Evolutionary conservation across 768 basidiomycete species (phyloP).

Genomic region (Candolleomyces efflorescens): DNA sequence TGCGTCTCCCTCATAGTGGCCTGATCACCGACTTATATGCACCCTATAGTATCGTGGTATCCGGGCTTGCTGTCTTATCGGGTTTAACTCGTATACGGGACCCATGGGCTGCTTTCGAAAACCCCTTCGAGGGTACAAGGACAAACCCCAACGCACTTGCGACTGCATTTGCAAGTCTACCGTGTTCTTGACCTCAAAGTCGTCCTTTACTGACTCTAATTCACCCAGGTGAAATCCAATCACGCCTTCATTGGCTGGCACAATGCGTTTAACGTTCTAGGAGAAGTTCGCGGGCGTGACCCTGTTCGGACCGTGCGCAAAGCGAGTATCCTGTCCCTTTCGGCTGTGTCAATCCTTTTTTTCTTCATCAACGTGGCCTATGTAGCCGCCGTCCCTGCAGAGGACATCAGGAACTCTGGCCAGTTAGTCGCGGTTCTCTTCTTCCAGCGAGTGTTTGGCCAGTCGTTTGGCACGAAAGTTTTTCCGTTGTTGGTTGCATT

Average conservation of each 20-base stretch:
- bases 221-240: conserved; percentile 28
- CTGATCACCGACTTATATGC: not conserved
- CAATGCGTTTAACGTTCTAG: conserved; percentile 42
- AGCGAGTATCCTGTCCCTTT: conserved; percentile 38
- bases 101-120: conserved; percentile 51
- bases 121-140: conserved; percentile 52
- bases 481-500: conserved; percentile 28
- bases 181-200: not conserved
- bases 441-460: conserved; percentile 28
- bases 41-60: conserved; percentile 37
- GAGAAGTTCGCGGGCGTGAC: conserved; percentile 33
- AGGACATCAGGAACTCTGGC: conserved; percentile 29
- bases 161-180: conserved; percentile 24
- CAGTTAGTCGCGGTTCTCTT: conserved; percentile 32
- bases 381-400: conserved; percentile 29
- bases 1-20: conserved; percentile 9
- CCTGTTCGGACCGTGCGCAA: conserved; percentile 43
- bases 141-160: conserved; percentile 38
- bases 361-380: conserved; percentile 42
- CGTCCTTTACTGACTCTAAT: not conserved
- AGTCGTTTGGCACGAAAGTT: conserved; percentile 19
- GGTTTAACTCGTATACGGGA: conserved; percentile 50
- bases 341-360: conserved; percentile 37
- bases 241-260: conserved; percentile 29
- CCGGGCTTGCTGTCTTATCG: conserved; percentile 54